Conservation (phyloP, 139 green algal genomes). For the Chlamydomonas eustigma region DNA sequence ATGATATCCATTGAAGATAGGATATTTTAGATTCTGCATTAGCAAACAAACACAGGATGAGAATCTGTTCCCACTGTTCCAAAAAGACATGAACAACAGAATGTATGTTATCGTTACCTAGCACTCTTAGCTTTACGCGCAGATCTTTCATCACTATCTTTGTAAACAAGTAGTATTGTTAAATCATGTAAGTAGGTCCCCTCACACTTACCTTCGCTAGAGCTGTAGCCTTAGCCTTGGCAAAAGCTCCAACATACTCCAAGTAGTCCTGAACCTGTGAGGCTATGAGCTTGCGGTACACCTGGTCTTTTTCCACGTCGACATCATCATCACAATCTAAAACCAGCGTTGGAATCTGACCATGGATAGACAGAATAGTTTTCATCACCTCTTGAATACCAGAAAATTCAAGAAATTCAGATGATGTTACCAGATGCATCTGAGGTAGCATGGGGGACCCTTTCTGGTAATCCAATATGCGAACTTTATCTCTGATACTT, state of each 20-base stretch:
- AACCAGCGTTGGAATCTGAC: constrained; percentile 57
- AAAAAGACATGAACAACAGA: no score
- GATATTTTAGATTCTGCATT: no score
- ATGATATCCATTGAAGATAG: no score
- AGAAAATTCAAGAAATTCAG: no score
- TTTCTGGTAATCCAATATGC: background rate
- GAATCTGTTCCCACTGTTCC: no score
- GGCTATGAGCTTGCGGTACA: constrained; percentile 31
- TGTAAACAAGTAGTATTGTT: no score
- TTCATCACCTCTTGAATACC: no score
- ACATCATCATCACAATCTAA: constrained; percentile 64
- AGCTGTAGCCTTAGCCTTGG: constrained; percentile 8
- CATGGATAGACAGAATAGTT: background rate
- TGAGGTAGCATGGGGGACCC: background rate
- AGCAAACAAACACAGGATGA: no score
- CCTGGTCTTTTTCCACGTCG: constrained; percentile 48
- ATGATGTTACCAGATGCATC: background rate
- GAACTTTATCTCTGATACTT: background rate
- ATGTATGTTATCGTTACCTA: no score
- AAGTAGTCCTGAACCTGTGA: background rate
- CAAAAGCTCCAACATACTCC: constrained; percentile 2
- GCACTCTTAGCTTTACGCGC: no score
- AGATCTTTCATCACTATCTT: no score
- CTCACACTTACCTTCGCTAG: background rate
- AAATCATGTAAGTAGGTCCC: no score